Percentiles rank a stretch among this genome's conserved stretches.
phyloP scores from a whole-genome alignment of 441 rosid species.

The Syzygium malaccense region DNA sequence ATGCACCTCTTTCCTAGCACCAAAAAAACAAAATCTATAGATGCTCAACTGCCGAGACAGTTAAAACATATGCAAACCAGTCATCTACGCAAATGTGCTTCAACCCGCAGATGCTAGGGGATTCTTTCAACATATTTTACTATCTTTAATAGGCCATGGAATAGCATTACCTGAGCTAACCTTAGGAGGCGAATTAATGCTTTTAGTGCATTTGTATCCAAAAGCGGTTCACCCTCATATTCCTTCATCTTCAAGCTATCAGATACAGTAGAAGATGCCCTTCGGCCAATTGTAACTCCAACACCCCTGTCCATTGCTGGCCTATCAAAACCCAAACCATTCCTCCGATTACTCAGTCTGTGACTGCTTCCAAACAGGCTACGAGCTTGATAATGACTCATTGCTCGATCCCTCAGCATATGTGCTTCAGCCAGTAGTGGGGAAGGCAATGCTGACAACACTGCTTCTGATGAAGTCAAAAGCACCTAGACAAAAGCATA shows the following conservation, averaged over 20 bases:
- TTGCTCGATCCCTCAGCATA: conserved; percentile 93
- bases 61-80: not conserved
- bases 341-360: conserved; percentile 70
- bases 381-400: conserved; percentile 97
- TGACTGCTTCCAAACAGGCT: conserved; percentile 86
- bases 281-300: conserved; percentile 80
- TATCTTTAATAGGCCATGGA: not conserved
- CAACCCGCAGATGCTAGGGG: not conserved
- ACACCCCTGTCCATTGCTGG: conserved; percentile 94
- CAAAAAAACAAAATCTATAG: not conserved
- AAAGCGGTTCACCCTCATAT: conserved; percentile 86
- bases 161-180: conserved; percentile 67
- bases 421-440: conserved; percentile 95
- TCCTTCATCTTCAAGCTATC: conserved; percentile 72
- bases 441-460: conserved; percentile 85
- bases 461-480: conserved; percentile 95
- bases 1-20: not conserved
- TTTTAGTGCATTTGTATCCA: conserved; percentile 70
- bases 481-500: conserved; percentile 56
- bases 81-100: not conserved
- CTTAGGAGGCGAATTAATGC: conserved; percentile 79
- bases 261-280: conserved; percentile 53
- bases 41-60: not conserved
- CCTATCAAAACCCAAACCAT: conserved; percentile 93
- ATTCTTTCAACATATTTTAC: not conserved